These are phyloP conservation scores for Suillus bovinus DNA, from an alignment of 768 basidiomycete genomes.

Conservation along the genomic window DNA sequence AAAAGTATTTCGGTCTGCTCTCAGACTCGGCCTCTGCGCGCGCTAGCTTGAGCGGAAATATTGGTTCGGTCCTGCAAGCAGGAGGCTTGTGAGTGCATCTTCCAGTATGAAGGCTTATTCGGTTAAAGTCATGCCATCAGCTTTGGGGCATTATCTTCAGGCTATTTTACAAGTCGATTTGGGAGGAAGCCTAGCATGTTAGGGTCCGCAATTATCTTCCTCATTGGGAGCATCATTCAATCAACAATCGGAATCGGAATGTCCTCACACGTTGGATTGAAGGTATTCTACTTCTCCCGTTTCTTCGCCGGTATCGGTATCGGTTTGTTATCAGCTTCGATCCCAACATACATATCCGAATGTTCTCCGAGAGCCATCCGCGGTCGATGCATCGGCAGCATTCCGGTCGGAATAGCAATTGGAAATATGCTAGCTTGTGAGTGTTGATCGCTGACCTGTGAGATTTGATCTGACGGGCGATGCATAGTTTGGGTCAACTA, in stretches of 20 bases:
- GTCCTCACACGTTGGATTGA: constrained; percentile 24
- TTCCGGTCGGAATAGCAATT: constrained; percentile 33
- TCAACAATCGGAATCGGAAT: constrained; percentile 34
- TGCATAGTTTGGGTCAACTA: constrained; percentile 39
- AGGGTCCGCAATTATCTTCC: constrained; percentile 31
- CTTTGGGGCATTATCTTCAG: constrained; percentile 31
- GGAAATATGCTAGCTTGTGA: constrained; percentile 38
- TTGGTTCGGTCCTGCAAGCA: constrained; percentile 39
- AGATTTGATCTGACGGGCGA: not conserved
- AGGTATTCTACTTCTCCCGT: constrained; percentile 36
- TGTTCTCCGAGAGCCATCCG: constrained; percentile 38
- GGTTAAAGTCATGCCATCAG: constrained; percentile 10
- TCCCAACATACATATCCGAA: constrained; percentile 40
- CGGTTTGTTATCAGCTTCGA: constrained; percentile 37
- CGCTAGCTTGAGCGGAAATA: constrained; percentile 35
- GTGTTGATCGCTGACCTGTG: constrained; percentile 13
- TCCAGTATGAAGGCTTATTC: too few relatives aligned
- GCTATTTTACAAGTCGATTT: constrained; percentile 30
- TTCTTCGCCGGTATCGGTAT: constrained; percentile 53
- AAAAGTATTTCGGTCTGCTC: constrained; percentile 36
- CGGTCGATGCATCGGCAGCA: constrained; percentile 37
- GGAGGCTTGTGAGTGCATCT: constrained; percentile 29
- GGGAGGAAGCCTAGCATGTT: constrained; percentile 38
- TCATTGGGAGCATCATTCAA: constrained; percentile 38
- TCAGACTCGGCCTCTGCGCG: constrained; percentile 22